Evolutionary conservation across 352 stramenopile genomes (phyloP), one percentile per base, ranked within the genome.

Genomic region (Pythium sukuiense): DNA sequence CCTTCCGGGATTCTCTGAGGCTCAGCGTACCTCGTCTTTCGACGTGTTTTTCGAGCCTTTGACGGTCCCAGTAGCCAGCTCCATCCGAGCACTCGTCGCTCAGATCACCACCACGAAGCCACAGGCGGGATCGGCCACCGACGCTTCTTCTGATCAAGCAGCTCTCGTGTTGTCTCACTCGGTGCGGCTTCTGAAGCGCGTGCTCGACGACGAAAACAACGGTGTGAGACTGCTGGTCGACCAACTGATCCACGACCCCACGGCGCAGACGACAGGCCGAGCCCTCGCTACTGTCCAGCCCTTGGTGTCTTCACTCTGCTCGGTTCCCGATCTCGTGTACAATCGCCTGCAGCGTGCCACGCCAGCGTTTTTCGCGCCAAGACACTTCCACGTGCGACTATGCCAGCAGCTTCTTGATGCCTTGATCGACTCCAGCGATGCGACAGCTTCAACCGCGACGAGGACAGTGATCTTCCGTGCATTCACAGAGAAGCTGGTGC

Each of bases 401-500:
- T 76, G 74, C 52, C 60, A 80, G 50, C 61, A 63, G 2, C 65
- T 93, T 30, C 81, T 91, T 68, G 55, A 53, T 29, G 33, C 37
- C 14, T 27, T 83, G 0, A 49, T 74, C 29, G n/a, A 29, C 9
- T 39, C 43, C 24, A 61, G 59, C 27, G 46, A 12, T 18, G 46
- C n/a, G 16, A 29, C 18, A 18, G 16, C 37, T 16, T 26, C 1
- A 9, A 11, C 24, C 13, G 1, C 14, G 0, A 20, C 14, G 0
- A 20, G 43, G 0, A 12, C 63, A 6, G 24, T 63, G 1, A 71
- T 79, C 12, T 88, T 89, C 45, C 81, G 82, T 9, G 71, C 86
- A 68, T 76, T 93, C 32, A 67, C 55, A n/a, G 75, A 90, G 33
- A 93, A 91, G 43, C 43, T 93, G 8, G 70, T 72, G 8, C 80